Conservation (phyloP, 257 asterid genomes). For the Gynochthodes officinalis region DNA sequence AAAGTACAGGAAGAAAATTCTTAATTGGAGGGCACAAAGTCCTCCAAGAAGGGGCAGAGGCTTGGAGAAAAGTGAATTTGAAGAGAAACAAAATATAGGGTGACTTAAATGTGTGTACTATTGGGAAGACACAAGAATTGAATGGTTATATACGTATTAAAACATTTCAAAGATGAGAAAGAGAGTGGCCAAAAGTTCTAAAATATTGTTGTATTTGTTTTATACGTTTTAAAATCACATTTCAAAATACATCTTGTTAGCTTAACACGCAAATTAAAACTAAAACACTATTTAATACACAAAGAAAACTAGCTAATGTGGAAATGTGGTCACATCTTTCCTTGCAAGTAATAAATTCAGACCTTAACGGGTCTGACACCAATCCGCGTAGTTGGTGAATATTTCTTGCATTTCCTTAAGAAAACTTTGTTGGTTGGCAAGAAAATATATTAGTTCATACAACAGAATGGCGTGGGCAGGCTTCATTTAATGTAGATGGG, state of each 20-base stretch:
- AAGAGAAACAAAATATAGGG: conserved; percentile 27
- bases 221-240: no score
- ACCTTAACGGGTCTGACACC: neutral
- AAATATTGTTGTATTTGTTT: no score
- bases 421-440: conserved; percentile 37
- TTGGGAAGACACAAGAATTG: conserved; percentile 22
- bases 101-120: conserved; percentile 36
- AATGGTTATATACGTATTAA: conserved; percentile 15
- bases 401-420: conserved; percentile 21
- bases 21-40: conserved; percentile 13
- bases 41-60: conserved; percentile 17
- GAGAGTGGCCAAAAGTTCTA: conserved; percentile 14
- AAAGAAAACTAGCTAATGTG: neutral
- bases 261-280: no score
- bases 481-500: neutral
- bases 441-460: conserved; percentile 11
- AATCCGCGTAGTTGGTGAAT: conserved; percentile 36
- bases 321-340: neutral
- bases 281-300: no score
- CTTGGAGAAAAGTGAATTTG: conserved; percentile 12
- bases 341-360: neutral
- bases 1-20: conserved; percentile 13
- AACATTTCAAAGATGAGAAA: conserved; percentile 23
- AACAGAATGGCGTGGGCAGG: conserved; percentile 17
- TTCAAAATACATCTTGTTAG: no score